Evolutionary conservation across 768 basidiomycete genomes (phyloP).

Genomic region (Candolleomyces eurysporus): DNA sequence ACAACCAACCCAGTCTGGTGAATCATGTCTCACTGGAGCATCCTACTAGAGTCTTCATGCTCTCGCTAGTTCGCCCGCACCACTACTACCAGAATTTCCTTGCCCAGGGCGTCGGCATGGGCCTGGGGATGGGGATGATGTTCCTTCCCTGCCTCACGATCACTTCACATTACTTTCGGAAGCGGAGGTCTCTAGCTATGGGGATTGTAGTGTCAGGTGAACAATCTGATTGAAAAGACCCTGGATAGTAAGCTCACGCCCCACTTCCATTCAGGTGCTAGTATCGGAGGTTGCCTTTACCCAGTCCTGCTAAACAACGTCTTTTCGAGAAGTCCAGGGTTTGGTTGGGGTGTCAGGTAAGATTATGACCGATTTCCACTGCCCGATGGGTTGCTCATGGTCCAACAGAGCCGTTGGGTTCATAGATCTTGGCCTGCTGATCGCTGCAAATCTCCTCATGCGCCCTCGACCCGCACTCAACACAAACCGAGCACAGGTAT

Average conservation of each 20-base stretch:
- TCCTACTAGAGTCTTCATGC: constrained; percentile 43
- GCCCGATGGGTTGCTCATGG: not conserved
- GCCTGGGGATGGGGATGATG: constrained; percentile 53
- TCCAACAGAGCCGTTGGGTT: constrained; percentile 37
- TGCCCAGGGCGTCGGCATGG: constrained; percentile 55
- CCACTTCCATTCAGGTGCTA: constrained; percentile 30
- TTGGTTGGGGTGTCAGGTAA: constrained; percentile 43
- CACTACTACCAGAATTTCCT: constrained; percentile 54
- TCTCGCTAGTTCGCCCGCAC: constrained; percentile 45
- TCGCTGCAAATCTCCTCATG: constrained; percentile 43
- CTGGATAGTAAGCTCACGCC: not conserved
- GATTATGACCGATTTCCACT: constrained; percentile 12
- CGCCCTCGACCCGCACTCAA: constrained; percentile 36
- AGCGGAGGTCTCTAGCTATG: constrained; percentile 49
- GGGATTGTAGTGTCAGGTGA: constrained; percentile 52
- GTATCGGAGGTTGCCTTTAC: constrained; percentile 49
- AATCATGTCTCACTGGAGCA: not conserved
- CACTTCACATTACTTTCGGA: constrained; percentile 53
- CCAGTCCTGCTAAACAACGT: constrained; percentile 53
- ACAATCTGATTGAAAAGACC: not conserved
- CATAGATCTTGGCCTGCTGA: constrained; percentile 42
- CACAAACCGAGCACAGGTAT: constrained; percentile 19
- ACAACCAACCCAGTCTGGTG: not conserved
- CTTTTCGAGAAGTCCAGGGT: constrained; percentile 33
- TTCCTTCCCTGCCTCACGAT: constrained; percentile 53